phyloP scores from a whole-genome alignment of 73 alveolate genomes.

The Paramecium primaurelia region DNA sequence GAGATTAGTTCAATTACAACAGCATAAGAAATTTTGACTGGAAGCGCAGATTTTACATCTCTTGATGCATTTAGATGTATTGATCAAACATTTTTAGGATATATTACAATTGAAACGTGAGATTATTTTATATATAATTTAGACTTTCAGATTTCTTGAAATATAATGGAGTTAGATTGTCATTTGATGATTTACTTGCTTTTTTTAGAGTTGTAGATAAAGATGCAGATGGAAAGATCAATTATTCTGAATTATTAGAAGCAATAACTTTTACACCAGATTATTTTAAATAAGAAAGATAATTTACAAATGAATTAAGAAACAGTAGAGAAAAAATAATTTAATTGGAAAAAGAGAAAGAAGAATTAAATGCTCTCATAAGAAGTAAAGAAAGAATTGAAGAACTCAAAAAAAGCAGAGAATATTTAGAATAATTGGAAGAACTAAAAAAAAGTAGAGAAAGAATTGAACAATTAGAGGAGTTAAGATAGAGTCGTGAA shows the following conservation, averaged over 20 bases:
- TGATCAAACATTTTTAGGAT: background rate
- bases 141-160: background rate
- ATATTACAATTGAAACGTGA: conserved; percentile 7
- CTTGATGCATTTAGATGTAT: conserved; percentile 40
- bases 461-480: conserved; percentile 23
- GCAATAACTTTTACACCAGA: conserved; percentile 10
- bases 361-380: background rate
- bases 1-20: background rate
- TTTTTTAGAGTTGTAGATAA: conserved; percentile 20
- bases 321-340: background rate
- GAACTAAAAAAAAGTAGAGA: background rate
- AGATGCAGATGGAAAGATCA: background rate
- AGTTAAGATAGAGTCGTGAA: background rate
- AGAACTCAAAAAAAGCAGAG: background rate
- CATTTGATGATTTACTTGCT: conserved; percentile 9
- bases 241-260: conserved; percentile 14
- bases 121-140: background rate
- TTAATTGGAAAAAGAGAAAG: background rate
- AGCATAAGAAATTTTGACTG: conserved; percentile 5
- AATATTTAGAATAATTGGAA: background rate
- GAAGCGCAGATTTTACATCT: conserved; percentile 13
- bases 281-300: background rate
- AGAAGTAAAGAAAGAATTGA: conserved; percentile 16
- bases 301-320: background rate
- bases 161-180: background rate